phyloP scores from a whole-genome alignment of 768 basidiomycete genomes.

The Phanerochaete sordida region DNA sequence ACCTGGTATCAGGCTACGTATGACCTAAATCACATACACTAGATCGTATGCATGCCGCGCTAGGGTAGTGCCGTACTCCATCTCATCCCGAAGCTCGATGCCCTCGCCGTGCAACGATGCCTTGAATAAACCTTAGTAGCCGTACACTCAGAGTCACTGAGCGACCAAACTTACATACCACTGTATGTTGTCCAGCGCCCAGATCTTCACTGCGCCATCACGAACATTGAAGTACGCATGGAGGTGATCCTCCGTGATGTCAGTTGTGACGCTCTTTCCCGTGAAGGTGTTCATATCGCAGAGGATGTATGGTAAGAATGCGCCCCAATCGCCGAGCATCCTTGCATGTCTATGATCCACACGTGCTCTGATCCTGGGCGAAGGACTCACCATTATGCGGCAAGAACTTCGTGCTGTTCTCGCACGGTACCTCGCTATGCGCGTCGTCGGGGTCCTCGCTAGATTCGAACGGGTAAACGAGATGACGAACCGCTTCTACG shows the following conservation, averaged over 20 bases:
- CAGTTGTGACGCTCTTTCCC: conserved; percentile 79
- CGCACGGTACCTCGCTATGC: conserved; percentile 74
- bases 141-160: not conserved
- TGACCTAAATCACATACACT: conserved; percentile 39
- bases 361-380: not conserved
- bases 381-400: conserved; percentile 65
- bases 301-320: conserved; percentile 82
- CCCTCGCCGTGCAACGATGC: conserved; percentile 86
- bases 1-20: not conserved
- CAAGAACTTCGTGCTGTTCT: conserved; percentile 87
- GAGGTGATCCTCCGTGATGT: conserved; percentile 79
- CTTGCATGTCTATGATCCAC: conserved; percentile 41
- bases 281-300: conserved; percentile 81
- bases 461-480: conserved; percentile 62
- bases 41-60: conserved; percentile 68
- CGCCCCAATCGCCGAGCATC: conserved; percentile 72
- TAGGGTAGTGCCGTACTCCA: conserved; percentile 72
- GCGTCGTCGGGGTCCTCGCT: conserved; percentile 81
- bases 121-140: conserved; percentile 28
- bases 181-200: conserved; percentile 63
- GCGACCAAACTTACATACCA: conserved; percentile 61
- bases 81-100: conserved; percentile 61
- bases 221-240: conserved; percentile 63
- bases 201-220: conserved; percentile 57
- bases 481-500: conserved; percentile 79